Percentiles rank a stretch among this genome's conserved stretches.
Evolutionary conservation across 176 grass and related monocot genomes (phyloP).

Genomic region (Cenchrus americanus): DNA sequence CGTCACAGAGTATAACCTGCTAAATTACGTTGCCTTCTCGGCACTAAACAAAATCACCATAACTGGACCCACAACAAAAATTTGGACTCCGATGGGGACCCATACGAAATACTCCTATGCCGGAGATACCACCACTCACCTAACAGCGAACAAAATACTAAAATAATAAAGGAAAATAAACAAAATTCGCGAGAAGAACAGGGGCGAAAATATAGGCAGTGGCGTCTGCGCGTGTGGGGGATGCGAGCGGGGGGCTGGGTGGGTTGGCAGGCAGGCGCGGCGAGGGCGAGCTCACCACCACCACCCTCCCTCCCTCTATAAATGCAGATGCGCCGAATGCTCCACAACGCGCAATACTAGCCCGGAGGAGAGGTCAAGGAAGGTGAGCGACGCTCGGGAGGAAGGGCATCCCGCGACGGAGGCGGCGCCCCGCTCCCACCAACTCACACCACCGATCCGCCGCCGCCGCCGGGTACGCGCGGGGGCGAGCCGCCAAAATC

Average conservation of each 20-base stretch:
- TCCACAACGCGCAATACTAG: constrained; percentile 36
- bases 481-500: constrained; percentile 9
- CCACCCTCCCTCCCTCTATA: constrained; percentile 27
- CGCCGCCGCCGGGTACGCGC: constrained; percentile 21
- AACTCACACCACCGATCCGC: constrained; percentile 1
- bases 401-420: constrained; percentile 19
- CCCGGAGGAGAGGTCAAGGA: constrained; percentile 38
- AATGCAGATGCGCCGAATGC: constrained; percentile 41
- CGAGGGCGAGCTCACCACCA: constrained; percentile 21
- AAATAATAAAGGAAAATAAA: background rate
- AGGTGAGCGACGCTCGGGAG: constrained; percentile 32
- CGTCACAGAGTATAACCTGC: background rate
- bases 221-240: constrained; percentile 29
- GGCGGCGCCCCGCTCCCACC: constrained; percentile 37
- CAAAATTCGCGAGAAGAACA: background rate
- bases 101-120: background rate
- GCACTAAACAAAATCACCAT: background rate
- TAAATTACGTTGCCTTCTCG: background rate
- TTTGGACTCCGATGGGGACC: background rate
- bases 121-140: constrained; percentile 30
- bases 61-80: background rate
- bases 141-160: background rate
- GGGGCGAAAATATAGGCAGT: constrained; percentile 39
- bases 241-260: background rate
- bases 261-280: constrained; percentile 37